These are phyloP conservation scores for Globisporangium sylvaticum DNA, from an alignment of 352 stramenopile species.

Conservation along the genomic window DNA sequence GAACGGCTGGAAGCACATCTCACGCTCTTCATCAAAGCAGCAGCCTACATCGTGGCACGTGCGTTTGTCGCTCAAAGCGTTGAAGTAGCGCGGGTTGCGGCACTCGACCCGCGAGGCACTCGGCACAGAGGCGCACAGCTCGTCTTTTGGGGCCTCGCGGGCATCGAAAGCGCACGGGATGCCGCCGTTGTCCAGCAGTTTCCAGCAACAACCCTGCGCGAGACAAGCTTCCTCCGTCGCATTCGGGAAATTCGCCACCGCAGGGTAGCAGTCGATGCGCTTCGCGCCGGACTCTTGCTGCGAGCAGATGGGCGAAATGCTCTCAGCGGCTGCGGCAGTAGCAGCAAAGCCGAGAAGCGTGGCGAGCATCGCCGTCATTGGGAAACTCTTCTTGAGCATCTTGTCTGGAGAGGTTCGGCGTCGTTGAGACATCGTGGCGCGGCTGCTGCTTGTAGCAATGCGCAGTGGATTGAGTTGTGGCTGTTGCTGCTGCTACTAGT, in stretches of 20 bases:
- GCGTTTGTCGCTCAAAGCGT: slow-evolving; percentile 24
- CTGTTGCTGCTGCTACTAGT: neutral
- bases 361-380: slow-evolving; percentile 1
- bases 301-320: neutral
- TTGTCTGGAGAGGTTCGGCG: neutral
- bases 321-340: neutral
- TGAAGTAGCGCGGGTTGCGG: slow-evolving; percentile 63
- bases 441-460: neutral
- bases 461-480: neutral
- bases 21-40: slow-evolving; percentile 50
- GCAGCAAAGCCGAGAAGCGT: slow-evolving; percentile 25
- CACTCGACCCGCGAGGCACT: slow-evolving; percentile 54
- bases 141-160: slow-evolving; percentile 11
- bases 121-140: slow-evolving; percentile 33
- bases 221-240: slow-evolving; percentile 74
- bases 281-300: neutral
- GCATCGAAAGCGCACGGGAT: slow-evolving; percentile 64
- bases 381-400: neutral
- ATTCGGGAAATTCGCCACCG: slow-evolving; percentile 51
- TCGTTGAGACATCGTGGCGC: neutral
- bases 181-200: slow-evolving; percentile 47
- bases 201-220: slow-evolving; percentile 84
- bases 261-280: slow-evolving; percentile 75
- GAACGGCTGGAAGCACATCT: slow-evolving; percentile 66
- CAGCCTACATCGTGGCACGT: slow-evolving; percentile 57